Percentiles rank a stretch among this genome's conserved stretches.
phyloP scores from a whole-genome alignment of 83 land plant species.

The Isoetes engelmannii region DNA sequence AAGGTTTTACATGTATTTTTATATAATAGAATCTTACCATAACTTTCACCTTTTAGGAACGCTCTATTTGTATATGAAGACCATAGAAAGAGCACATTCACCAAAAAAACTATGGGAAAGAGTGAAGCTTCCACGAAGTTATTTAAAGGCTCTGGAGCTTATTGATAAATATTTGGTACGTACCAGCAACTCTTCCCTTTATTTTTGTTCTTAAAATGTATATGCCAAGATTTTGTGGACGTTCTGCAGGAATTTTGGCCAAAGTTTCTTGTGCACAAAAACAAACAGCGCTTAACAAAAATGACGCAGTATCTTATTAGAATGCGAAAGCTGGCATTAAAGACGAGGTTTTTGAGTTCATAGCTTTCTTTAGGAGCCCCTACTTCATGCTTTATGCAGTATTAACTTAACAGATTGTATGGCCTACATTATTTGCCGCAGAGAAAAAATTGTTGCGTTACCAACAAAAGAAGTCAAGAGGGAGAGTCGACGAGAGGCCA shows the following conservation, averaged over 20 bases:
- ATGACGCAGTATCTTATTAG: slow-evolving; percentile 96
- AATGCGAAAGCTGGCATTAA: slow-evolving; percentile 81
- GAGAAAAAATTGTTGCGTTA: slow-evolving; percentile 78
- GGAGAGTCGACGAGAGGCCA: slow-evolving; percentile 81
- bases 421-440: slow-evolving; percentile 15
- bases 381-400: slow-evolving; percentile 12
- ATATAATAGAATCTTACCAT: no score
- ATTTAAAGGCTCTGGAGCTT: slow-evolving; percentile 74
- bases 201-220: slow-evolving; percentile 2
- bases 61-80: slow-evolving; percentile 87
- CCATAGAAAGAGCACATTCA: slow-evolving; percentile 83
- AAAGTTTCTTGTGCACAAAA: slow-evolving; percentile 83
- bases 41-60: slow-evolving; percentile 39
- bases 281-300: slow-evolving; percentile 84
- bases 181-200: background rate
- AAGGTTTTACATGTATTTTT: no score
- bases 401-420: background rate
- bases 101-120: slow-evolving; percentile 91
- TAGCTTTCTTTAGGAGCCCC: background rate
- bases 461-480: slow-evolving; percentile 75
- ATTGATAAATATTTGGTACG: slow-evolving; percentile 81
- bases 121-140: slow-evolving; percentile 74
- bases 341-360: slow-evolving; percentile 52
- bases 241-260: slow-evolving; percentile 72
- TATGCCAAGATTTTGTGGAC: background rate